Evolutionary conservation across 106 monocot species (phyloP).

Genomic region (Gastrodia elata): DNA sequence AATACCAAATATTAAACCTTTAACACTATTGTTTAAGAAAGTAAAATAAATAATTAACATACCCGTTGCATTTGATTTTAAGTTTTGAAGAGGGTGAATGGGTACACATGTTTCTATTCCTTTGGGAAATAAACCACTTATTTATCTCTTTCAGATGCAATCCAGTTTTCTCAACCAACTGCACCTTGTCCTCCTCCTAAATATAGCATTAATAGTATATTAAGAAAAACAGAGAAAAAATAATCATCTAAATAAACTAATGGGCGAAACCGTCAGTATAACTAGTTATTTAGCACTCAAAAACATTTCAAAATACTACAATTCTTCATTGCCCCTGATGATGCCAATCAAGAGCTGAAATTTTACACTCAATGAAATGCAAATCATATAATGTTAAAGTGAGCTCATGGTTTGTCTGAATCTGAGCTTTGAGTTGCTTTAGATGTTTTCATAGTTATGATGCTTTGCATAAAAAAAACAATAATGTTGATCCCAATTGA

Average conservation of each 20-base stretch:
- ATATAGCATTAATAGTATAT: not conserved
- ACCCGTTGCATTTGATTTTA: slow-evolving; percentile 4
- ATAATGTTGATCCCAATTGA: not conserved
- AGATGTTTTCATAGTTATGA: not conserved
- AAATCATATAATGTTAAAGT: not conserved
- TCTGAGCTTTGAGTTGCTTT: not conserved
- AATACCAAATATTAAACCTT: not conserved
- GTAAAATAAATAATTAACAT: not conserved
- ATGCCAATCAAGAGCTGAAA: not conserved
- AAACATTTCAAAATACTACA: slow-evolving; percentile 1
- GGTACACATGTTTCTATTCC: not conserved
- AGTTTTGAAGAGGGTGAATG: not conserved
- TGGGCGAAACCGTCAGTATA: not conserved
- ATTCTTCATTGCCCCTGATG: not conserved
- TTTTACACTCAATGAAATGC: not conserved
- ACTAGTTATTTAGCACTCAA: not conserved
- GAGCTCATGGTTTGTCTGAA: not conserved
- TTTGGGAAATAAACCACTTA: slow-evolving; percentile 6
- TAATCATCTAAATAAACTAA: not conserved
- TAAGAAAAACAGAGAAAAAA: not conserved
- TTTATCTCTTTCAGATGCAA: slow-evolving; percentile 8
- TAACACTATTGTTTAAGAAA: not conserved
- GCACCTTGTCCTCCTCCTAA: slow-evolving; percentile 8
- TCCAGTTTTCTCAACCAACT: slow-evolving; percentile 1
- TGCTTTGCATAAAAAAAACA: not conserved